phyloP scores from a whole-genome alignment of 441 rosid genomes.

The Arabidopsis lyrata region DNA sequence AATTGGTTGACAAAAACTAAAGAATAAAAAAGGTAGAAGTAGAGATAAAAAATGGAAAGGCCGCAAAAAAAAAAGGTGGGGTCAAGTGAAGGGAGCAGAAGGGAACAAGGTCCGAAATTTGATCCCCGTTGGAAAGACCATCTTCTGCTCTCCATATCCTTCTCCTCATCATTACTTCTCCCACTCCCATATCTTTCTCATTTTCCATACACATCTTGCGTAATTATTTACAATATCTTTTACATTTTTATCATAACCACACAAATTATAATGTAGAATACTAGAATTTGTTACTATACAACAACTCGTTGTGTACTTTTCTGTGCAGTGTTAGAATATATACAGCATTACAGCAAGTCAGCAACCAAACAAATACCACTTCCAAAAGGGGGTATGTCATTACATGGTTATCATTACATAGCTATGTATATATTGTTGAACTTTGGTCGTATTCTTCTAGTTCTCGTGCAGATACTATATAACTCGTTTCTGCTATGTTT shows the following conservation, averaged over 20 bases:
- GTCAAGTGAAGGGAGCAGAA: conserved; percentile 51
- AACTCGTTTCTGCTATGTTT: conserved; percentile 8
- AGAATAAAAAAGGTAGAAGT: not conserved
- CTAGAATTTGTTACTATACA: not conserved
- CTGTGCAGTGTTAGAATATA: not conserved
- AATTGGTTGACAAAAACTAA: conserved; percentile 13
- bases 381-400: not conserved
- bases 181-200: conserved; percentile 51
- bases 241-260: conserved; percentile 4
- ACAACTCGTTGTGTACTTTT: not conserved
- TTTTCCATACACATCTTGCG: conserved; percentile 11
- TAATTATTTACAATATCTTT: conserved; percentile 20
- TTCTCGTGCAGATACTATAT: not conserved
- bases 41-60: conserved; percentile 25
- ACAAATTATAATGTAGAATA: not conserved
- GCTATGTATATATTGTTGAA: not conserved
- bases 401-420: conserved; percentile 7
- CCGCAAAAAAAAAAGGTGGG: conserved; percentile 36
- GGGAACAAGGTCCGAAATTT: conserved; percentile 61
- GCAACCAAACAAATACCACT: not conserved
- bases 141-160: conserved; percentile 49
- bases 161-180: conserved; percentile 74
- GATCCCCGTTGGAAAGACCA: conserved; percentile 57
- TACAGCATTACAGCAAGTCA: no score
- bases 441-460: not conserved